phyloP scores from a whole-genome alignment of 2,329 filamentous ascomycete species.

The Colletotrichum chrysophilum region DNA sequence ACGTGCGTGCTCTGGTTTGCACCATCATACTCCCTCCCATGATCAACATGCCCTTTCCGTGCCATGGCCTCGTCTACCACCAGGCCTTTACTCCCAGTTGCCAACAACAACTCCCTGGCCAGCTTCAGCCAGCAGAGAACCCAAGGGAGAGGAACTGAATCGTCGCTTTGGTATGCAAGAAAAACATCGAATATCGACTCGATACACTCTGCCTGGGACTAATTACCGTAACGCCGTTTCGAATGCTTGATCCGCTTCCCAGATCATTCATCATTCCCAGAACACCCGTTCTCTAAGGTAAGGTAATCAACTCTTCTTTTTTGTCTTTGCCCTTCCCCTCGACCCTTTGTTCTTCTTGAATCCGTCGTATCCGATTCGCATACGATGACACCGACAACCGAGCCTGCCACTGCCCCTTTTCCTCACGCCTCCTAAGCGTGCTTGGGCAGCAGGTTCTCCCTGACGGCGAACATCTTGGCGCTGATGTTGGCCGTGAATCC shows the following conservation, averaged over 20 bases:
- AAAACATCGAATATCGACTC: conserved; percentile 23
- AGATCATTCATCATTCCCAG: conserved; percentile 24
- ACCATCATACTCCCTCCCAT: background rate
- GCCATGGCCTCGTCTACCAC: background rate
- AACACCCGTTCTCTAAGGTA: conserved; percentile 22
- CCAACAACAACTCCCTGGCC: background rate
- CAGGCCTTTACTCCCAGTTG: background rate
- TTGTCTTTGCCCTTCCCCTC: conserved; percentile 1
- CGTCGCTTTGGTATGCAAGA: conserved; percentile 15
- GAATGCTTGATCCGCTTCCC: conserved; percentile 26
- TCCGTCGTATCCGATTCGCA: background rate
- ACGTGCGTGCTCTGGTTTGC: background rate
- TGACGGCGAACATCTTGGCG: conserved; percentile 97
- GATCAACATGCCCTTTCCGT: background rate
- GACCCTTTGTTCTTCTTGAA: background rate
- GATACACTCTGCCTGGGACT: conserved; percentile 22
- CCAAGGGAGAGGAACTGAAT: background rate
- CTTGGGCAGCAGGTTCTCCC: conserved; percentile 70
- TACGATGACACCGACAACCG: background rate
- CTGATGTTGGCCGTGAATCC: conserved; percentile 91
- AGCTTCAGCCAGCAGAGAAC: background rate
- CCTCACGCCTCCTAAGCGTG: conserved; percentile 27
- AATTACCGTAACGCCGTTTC: conserved; percentile 25
- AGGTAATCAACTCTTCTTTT: conserved; percentile 1
- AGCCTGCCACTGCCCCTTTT: background rate